These are phyloP conservation scores for Akebia trifoliata DNA, from an alignment of 164 flowering plant species.

Conservation along the genomic window DNA sequence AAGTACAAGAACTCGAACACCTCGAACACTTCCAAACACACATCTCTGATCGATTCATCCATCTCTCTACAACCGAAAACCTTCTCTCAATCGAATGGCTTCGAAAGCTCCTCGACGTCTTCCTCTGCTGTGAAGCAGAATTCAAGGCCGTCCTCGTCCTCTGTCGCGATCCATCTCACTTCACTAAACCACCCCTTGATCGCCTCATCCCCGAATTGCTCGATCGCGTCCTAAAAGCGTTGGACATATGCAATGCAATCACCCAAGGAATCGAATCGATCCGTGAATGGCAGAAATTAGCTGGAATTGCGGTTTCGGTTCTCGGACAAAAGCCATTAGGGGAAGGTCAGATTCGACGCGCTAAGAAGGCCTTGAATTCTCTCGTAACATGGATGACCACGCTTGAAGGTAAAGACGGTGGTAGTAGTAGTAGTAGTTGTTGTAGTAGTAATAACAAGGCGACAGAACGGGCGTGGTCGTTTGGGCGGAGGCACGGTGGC, in stretches of 20 bases:
- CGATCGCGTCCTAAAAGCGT: slow-evolving; percentile 57
- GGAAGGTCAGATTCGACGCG: slow-evolving; percentile 63
- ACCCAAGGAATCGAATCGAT: slow-evolving; percentile 53
- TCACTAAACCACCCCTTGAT: slow-evolving; percentile 56
- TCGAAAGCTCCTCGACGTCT: slow-evolving; percentile 58
- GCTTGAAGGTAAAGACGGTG: slow-evolving; percentile 45
- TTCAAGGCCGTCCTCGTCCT: slow-evolving; percentile 59
- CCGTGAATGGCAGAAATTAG: slow-evolving; percentile 44
- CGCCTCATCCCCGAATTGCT: slow-evolving; percentile 56
- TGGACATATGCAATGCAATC: slow-evolving; percentile 66
- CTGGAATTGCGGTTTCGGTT: slow-evolving; percentile 48
- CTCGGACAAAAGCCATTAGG: slow-evolving; percentile 45
- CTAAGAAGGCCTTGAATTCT: slow-evolving; percentile 41
- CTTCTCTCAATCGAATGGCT: slow-evolving; percentile 66
- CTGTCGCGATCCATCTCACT: slow-evolving; percentile 55
- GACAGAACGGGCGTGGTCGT: slow-evolving; percentile 60
- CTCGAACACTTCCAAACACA: slow-evolving; percentile 65
- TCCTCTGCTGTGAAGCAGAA: slow-evolving; percentile 72
- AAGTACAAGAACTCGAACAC: slow-evolving; percentile 63
- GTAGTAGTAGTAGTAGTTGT: neutral
- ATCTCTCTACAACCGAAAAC: slow-evolving; percentile 20
- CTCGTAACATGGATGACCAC: slow-evolving; percentile 32
- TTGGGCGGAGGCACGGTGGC: slow-evolving; percentile 42
- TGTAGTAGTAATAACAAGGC: slow-evolving; percentile 11
- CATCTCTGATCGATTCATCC: slow-evolving; percentile 57